A percentile compares a stretch with the other conserved stretches of the same genome.
Conservation (phyloP, 768 basidiomycete species). For the Suillus subaureus region DNA sequence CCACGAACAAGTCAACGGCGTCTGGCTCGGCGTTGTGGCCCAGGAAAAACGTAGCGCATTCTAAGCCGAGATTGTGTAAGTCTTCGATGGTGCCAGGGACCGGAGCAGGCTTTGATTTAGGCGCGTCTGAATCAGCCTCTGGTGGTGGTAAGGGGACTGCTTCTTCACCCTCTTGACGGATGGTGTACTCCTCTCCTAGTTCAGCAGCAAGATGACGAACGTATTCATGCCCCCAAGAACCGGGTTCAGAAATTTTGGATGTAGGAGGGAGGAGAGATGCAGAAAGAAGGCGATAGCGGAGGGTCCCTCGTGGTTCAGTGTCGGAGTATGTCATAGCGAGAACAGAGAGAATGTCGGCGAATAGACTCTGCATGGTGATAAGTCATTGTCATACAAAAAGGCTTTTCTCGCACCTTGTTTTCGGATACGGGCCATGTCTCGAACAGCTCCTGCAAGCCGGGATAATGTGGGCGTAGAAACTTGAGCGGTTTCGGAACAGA, state of each 20-base stretch:
- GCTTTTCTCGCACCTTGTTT: conserved; percentile 58
- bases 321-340: conserved; percentile 99
- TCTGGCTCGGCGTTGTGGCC: conserved; percentile 97
- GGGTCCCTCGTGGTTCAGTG: conserved; percentile 93
- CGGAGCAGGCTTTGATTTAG: conserved; percentile 35
- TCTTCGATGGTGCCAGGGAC: conserved; percentile 66
- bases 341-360: conserved; percentile 96
- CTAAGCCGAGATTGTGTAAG: conserved; percentile 72
- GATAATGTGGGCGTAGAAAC: conserved; percentile 94
- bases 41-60: conserved; percentile 78
- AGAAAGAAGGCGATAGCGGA: conserved; percentile 86
- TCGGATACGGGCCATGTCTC: conserved; percentile 79
- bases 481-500: conserved; percentile 99
- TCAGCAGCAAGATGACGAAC: conserved; percentile 96
- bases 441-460: conserved; percentile 80
- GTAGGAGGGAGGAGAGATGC: conserved; percentile 58
- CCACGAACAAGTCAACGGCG: conserved; percentile 93
- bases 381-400: neutral
- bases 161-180: conserved; percentile 56
- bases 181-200: conserved; percentile 88
- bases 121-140: conserved; percentile 31
- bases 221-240: conserved; percentile 99
- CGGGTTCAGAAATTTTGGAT: conserved; percentile 80
- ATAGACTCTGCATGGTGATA: conserved; percentile 64
- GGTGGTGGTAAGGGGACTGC: conserved; percentile 25